Base-by-base conservation (phyloP, 1,284 basidiomycete genomes). In the Ceratobasidium sp. region DNA sequence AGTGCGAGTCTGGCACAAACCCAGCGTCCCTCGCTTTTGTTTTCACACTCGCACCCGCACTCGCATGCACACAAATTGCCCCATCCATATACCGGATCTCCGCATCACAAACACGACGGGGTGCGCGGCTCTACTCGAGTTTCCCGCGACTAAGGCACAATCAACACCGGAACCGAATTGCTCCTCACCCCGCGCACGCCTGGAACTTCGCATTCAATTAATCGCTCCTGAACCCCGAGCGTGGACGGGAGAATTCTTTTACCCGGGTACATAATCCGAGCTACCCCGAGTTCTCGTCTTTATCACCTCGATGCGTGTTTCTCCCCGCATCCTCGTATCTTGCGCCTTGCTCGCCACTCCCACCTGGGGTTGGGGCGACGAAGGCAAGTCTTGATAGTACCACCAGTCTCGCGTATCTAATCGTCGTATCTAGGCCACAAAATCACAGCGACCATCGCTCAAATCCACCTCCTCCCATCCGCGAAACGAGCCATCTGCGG, bases 381-480 rank as follows among this genome's bases (percentile, higher is more conserved):
- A 68, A 23, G 66, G 66, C 18, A 33, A 7, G 23, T 54, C 20
- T 5, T 54, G 23, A 54, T 8, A 27, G 10, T 10, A 2, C 14
- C 23, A 27, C 20, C 38, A 33, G 2, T 54, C 8, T 3, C n/a
- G 18, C 18, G 20, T 10, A 12, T 8, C 57, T 33, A 14, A 54
- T 44, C 41, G 10, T 57, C 18, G n/a, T 27, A 38, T 30, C 30
- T 23, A 89, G 96, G 96, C 18, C 96, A 98, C 81, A 93, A 97
- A 86, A 93, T 97, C 64, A 90, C 96, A 0, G 96, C 96, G 1
- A 97, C 96, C 7, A 95, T 98, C 77, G 96, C 96, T 0, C 94
- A 98, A 83, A 94, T 96, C 74, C 91, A 97, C 83, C 88, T 98
- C 5, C 90, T 95, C 82, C 94, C 95, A 0, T 86, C 87, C 1